Conservation (phyloP, 2,329 filamentous ascomycete species). For the Venturia effusa region DNA sequence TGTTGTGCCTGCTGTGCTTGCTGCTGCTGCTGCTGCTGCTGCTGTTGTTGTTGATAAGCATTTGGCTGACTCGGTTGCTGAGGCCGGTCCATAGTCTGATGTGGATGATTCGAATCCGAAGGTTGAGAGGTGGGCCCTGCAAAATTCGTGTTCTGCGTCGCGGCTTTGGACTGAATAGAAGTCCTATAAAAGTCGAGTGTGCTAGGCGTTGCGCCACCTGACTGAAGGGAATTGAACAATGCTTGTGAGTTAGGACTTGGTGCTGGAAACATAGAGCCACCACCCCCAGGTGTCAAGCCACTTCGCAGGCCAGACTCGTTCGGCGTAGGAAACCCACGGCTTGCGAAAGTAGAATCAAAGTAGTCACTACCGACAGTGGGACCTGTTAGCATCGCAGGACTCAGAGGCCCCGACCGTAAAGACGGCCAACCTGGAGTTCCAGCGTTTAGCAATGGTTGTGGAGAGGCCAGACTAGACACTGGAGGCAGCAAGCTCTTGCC, state of each 20-base stretch:
- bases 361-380: slow-evolving; percentile 66
- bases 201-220: slow-evolving; percentile 74
- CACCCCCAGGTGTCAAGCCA: slow-evolving; percentile 85
- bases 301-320: slow-evolving; percentile 92
- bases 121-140: slow-evolving; percentile 34
- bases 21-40: slow-evolving; percentile 31
- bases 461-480: slow-evolving; percentile 83
- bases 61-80: slow-evolving; percentile 41
- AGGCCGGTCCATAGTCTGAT: slow-evolving; percentile 44
- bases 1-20: slow-evolving; percentile 59
- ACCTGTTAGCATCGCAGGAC: slow-evolving; percentile 93
- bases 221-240: slow-evolving; percentile 67
- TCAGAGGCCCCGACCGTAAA: slow-evolving; percentile 81
- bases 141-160: slow-evolving; percentile 30
- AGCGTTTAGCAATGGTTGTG: slow-evolving; percentile 67
- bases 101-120: slow-evolving; percentile 27
- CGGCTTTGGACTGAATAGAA: slow-evolving; percentile 68
- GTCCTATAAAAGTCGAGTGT: slow-evolving; percentile 93
- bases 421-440: slow-evolving; percentile 74
- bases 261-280: slow-evolving; percentile 93
- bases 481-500: slow-evolving; percentile 72
- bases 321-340: slow-evolving; percentile 81
- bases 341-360: slow-evolving; percentile 63
- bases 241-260: slow-evolving; percentile 80
- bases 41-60: slow-evolving; percentile 62